These are phyloP conservation scores for Aspergillus sp. DNA, from an alignment of 2,329 filamentous ascomycete species.

Conservation along the genomic window DNA sequence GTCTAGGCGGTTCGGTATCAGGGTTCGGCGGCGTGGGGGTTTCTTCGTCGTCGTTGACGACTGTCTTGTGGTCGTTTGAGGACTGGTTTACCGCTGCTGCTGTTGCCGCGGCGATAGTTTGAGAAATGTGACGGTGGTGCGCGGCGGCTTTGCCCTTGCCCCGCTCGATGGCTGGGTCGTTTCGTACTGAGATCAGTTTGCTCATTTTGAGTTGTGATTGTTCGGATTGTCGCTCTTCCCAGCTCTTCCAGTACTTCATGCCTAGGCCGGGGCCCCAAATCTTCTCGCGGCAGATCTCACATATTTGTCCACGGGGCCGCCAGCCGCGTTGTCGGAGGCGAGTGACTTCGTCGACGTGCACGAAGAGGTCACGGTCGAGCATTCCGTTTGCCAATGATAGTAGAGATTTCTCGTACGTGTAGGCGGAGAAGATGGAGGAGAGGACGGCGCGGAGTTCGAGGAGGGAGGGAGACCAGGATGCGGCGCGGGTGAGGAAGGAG, in stretches of 20 bases:
- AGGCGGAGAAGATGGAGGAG: conserved; percentile 85
- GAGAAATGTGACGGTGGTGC: not conserved
- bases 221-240: conserved; percentile 56
- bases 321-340: conserved; percentile 75
- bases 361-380: conserved; percentile 81
- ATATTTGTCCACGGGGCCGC: conserved; percentile 78
- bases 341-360: conserved; percentile 68
- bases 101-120: not conserved
- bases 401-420: conserved; percentile 89
- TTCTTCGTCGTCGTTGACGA: not conserved
- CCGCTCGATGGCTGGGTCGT: conserved; percentile 21
- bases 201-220: conserved; percentile 23
- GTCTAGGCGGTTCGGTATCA: conserved; percentile 7
- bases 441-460: conserved; percentile 81
- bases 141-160: conserved; percentile 36
- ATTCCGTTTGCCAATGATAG: conserved; percentile 77
- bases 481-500: conserved; percentile 78
- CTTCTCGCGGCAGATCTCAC: conserved; percentile 74
- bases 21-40: not conserved
- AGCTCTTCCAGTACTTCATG: conserved; percentile 69
- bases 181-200: conserved; percentile 21
- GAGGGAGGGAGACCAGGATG: conserved; percentile 73
- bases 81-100: not conserved
- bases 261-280: conserved; percentile 87
- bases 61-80: not conserved